These are phyloP conservation scores for Tardiomyces digboiensis DNA, from an alignment of 1,139 yeast genomes.

Conservation along the genomic window DNA sequence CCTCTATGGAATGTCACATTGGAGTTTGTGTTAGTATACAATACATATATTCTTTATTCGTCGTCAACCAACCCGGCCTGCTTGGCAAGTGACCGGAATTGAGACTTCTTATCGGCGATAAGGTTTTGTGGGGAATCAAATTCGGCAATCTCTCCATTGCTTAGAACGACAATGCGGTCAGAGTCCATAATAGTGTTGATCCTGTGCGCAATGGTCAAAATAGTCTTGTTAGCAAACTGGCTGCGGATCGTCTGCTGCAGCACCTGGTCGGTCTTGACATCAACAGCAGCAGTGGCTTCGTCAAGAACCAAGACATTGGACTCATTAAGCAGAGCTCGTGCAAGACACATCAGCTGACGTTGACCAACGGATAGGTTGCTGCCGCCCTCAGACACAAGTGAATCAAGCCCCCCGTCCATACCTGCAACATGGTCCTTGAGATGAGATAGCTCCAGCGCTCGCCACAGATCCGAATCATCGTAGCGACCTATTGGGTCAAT, in stretches of 20 bases:
- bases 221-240: slow-evolving; percentile 82
- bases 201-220: slow-evolving; percentile 92
- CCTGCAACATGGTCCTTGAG: slow-evolving; percentile 60
- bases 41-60: neutral
- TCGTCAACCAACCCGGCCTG: slow-evolving; percentile 38
- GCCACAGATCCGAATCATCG: slow-evolving; percentile 77
- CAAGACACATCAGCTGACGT: slow-evolving; percentile 84
- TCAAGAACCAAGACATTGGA: slow-evolving; percentile 76
- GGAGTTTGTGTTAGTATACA: neutral
- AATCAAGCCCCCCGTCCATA: slow-evolving; percentile 60
- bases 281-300: slow-evolving; percentile 98
- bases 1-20: too few species aligned
- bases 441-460: slow-evolving; percentile 76
- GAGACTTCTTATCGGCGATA: slow-evolving; percentile 54
- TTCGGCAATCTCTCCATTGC: slow-evolving; percentile 78
- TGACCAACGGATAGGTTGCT: slow-evolving; percentile 86
- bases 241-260: slow-evolving; percentile 80
- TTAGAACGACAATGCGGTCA: slow-evolving; percentile 80
- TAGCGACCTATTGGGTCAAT: slow-evolving; percentile 72
- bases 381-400: slow-evolving; percentile 71
- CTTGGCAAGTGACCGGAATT: slow-evolving; percentile 69
- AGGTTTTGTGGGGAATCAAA: slow-evolving; percentile 72
- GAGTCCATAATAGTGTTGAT: slow-evolving; percentile 89
- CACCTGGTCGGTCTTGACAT: slow-evolving; percentile 85
- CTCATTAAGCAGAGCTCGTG: slow-evolving; percentile 75